Evolutionary conservation across 306 rosid genomes (phyloP), one percentile per base, ranked within the genome.

Genomic region (Dryas drummondii): DNA sequence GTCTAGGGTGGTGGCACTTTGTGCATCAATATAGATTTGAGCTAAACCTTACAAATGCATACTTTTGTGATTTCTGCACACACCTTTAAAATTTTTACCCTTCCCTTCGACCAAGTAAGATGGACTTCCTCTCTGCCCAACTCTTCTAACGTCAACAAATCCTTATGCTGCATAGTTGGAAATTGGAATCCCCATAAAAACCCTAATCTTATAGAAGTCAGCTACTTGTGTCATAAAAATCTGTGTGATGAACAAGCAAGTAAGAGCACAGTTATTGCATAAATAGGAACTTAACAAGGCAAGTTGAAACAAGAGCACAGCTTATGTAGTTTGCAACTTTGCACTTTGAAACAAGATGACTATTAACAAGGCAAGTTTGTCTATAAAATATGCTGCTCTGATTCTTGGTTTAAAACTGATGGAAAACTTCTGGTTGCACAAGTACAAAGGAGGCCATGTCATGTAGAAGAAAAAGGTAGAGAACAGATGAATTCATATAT

Each of bases 31-130:
- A 44, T 14, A 26, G 51, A 32, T 32, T 46, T 45, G 27, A 19
- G 50, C 74, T 48, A 54, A 47, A 11, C 19, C 76, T 12, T 72
- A 19, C 54, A 27, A 57, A 72, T 42, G 54, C 61, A 26, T n/a
- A 52, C 53, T 56, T 47, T 71, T 19, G 9, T 7, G 53, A 32
- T 50, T 3, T 49, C n/a, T 16, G 52, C 44, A 75, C 27, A 42
- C 8, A 74, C 46, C 9, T 11, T 12, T 17, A 46, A 41, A 32
- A 16, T 71, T 55, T 3, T 55, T 12, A 27, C 44, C 62, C 2
- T 59, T 26, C 5, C 14, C 4, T 37, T 9, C 13, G 19, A 14
- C 68, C 50, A 16, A 53, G 57, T 15, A 53, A 7, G 50, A 22
- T 15, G 50, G 32, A 16, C 27, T 16, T 64, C 16, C 27, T 42